Base-by-base conservation (phyloP, 1,284 basidiomycete genomes). In the Pseudozyma sp. region DNA sequence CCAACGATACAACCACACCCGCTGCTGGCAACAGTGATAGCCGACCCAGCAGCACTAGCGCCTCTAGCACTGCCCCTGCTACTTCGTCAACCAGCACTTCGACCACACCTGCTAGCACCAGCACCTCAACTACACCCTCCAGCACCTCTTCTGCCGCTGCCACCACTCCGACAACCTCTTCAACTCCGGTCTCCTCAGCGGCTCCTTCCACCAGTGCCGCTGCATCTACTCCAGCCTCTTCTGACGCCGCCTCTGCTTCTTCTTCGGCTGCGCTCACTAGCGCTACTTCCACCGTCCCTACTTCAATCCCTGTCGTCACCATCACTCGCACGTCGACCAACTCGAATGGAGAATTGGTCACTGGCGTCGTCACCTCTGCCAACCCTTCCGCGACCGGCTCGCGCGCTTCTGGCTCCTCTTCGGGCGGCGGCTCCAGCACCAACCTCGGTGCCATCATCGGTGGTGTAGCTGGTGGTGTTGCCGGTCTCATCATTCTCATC, bases 381-480 rank as follows among this genome's bases (percentile, higher is more conserved):
- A 55, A 56, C 40, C 60, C 65, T 8, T 39, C 61, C 11, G 53
- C 60, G 25, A 54, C 69, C 0, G 42, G 16, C 21, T 48, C 36
- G 9, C 18, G 19, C 45, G 11, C 19, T 13, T 18, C 53, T 8
- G 44, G 52, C 39, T 51, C 57, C 13, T 40, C 54, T 44, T 61
- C 59, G 5, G 47, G 51, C 3, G 39, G 60, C 8, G 61, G 69
- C 13, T 76, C 69, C 38, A 43, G 54, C 52, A 38, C 58, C 62
- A 78, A 77, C 64, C 57, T 77, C 31, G 77, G 77, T 42, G 77
- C 75, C 40, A 79, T 79, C 50, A 74, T 78, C 38, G 77, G 77
- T 11, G 77, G 75, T 55, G 67, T 77, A n/a, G 77, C 76, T 11
- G 77, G 77, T 43, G 77, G 75, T 48, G 59, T 77, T 2, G 74